These are phyloP conservation scores for Cryptococcus hybrid DNA, from an alignment of 1,284 basidiomycete genomes.

Conservation along the genomic window DNA sequence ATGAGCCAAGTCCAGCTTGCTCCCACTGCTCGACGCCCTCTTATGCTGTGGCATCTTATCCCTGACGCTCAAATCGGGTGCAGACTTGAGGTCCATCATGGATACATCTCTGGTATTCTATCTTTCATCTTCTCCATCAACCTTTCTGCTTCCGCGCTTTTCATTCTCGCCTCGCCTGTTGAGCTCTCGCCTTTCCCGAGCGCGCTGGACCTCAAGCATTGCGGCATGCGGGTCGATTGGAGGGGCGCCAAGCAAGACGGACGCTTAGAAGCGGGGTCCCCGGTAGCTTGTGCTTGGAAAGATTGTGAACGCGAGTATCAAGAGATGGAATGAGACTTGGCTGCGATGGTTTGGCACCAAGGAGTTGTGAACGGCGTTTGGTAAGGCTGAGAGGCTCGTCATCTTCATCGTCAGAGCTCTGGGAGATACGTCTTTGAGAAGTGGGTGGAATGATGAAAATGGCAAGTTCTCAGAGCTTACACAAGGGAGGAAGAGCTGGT, in stretches of 20 bases:
- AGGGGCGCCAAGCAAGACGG: neutral
- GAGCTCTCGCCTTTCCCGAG: slow-evolving; percentile 31
- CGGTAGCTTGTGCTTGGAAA: neutral
- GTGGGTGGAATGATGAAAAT: neutral
- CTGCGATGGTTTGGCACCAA: neutral
- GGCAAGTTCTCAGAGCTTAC: neutral
- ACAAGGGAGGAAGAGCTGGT: too few species aligned
- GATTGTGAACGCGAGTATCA: too few species aligned
- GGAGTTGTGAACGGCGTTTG: slow-evolving; percentile 6
- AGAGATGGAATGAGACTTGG: neutral
- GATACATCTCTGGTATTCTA: slow-evolving; percentile 6
- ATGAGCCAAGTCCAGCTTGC: neutral
- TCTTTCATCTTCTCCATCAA: slow-evolving; percentile 5
- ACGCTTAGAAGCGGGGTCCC: neutral
- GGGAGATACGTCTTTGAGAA: neutral
- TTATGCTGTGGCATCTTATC: neutral
- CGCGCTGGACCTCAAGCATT: slow-evolving; percentile 28
- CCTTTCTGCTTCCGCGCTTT: slow-evolving; percentile 4
- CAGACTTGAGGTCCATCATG: slow-evolving; percentile 20
- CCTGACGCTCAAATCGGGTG: neutral
- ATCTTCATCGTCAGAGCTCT: slow-evolving; percentile 11
- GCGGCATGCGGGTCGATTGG: slow-evolving; percentile 4
- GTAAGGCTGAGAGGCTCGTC: slow-evolving; percentile 10
- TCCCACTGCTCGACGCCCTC: neutral
- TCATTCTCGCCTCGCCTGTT: slow-evolving; percentile 27